Evolutionary conservation across 140 eudicot genomes (phyloP).

Genomic region (Bidens hawaiensis): DNA sequence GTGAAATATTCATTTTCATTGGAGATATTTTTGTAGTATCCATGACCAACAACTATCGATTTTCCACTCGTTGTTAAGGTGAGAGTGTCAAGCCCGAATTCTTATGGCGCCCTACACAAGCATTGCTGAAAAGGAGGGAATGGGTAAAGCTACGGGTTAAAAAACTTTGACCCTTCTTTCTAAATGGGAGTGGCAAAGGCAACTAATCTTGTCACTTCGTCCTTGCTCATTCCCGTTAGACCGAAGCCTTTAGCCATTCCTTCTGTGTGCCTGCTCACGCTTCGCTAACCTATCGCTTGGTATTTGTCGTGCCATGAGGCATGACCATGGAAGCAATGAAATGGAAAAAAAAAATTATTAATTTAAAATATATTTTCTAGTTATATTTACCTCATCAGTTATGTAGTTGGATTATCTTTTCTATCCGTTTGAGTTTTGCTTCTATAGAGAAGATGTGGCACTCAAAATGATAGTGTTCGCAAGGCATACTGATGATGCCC

Average conservation of each 20-base stretch:
- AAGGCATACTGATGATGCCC: no score
- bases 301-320: no score
- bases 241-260: neutral
- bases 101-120: neutral
- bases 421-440: no score
- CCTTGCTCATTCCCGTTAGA: neutral
- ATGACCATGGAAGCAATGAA: no score
- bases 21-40: neutral
- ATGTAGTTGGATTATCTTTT: no score
- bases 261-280: neutral
- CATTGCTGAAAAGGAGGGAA: neutral
- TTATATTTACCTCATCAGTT: no score
- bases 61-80: neutral
- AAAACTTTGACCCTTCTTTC: neutral
- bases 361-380: no score
- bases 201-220: neutral
- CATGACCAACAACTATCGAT: neutral
- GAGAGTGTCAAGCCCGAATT: neutral
- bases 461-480: no score
- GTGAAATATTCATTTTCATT: no score
- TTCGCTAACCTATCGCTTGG: neutral
- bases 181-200: neutral
- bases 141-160: neutral
- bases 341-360: no score
- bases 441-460: no score